phyloP scores from a whole-genome alignment of 352 stramenopile species.

The Pythium brachiatum region DNA sequence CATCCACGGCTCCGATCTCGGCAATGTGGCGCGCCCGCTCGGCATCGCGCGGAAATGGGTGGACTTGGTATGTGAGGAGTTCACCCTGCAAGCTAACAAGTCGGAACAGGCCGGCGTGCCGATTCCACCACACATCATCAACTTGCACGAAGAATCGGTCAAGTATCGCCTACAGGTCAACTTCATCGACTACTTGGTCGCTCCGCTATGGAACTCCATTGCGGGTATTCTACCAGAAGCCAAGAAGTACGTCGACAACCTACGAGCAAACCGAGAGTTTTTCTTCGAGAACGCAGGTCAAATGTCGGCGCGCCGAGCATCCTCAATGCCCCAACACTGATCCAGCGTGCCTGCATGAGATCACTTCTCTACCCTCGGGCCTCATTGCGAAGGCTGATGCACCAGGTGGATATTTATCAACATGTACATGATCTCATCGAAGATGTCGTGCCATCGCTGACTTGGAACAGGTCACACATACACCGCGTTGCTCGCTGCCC shows the following conservation, averaged over 20 bases:
- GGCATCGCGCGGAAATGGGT: slow-evolving; percentile 63
- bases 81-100: slow-evolving; percentile 64
- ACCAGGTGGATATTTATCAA: neutral
- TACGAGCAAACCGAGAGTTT: slow-evolving; percentile 62
- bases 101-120: slow-evolving; percentile 56
- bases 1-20: slow-evolving; percentile 75
- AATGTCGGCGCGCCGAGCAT: slow-evolving; percentile 38
- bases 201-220: slow-evolving; percentile 67
- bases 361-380: too few relatives aligned
- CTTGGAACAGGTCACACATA: too few relatives aligned
- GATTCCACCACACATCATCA: slow-evolving; percentile 70
- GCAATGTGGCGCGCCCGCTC: slow-evolving; percentile 51
- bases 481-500: too few relatives aligned
- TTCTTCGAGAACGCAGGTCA: slow-evolving; percentile 61
- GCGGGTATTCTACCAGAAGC: slow-evolving; percentile 52
- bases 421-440: neutral
- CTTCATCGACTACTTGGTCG: slow-evolving; percentile 85
- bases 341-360: neutral
- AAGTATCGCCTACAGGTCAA: slow-evolving; percentile 74
- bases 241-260: slow-evolving; percentile 43
- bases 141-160: slow-evolving; percentile 63
- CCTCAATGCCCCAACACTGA: slow-evolving; percentile 25
- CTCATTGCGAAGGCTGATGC: neutral
- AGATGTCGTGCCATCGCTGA: too few relatives aligned
- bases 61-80: slow-evolving; percentile 73